Conservation (phyloP, 441 rosid genomes). For the Eutrema salsugineum region DNA sequence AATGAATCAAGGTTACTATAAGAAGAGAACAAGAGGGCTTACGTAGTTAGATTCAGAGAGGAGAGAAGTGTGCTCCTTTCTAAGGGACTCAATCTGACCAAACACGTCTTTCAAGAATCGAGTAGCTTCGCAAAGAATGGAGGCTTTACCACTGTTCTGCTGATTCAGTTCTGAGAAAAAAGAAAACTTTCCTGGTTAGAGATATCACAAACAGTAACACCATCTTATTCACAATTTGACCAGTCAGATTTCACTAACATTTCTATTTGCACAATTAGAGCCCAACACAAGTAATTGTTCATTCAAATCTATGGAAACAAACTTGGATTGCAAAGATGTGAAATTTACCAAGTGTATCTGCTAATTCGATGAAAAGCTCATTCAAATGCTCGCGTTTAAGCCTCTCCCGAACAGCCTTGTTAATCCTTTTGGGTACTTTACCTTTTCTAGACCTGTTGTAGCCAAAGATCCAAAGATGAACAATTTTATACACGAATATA, state of each 20-base stretch:
- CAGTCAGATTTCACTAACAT: neutral
- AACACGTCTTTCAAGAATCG: constrained; percentile 66
- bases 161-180: constrained; percentile 47
- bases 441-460: constrained; percentile 54
- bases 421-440: constrained; percentile 69
- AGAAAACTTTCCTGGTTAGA: constrained; percentile 21
- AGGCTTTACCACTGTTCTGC: constrained; percentile 83
- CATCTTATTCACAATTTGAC: neutral
- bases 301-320: neutral
- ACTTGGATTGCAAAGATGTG: neutral
- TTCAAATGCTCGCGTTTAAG: constrained; percentile 94
- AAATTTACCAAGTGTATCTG: constrained; percentile 64
- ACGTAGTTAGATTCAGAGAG: constrained; percentile 80
- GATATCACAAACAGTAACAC: neutral
- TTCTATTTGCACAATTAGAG: neutral
- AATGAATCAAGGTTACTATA: neutral
- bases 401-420: constrained; percentile 93
- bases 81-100: constrained; percentile 64
- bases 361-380: constrained; percentile 82
- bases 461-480: neutral
- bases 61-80: constrained; percentile 61
- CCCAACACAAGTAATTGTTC: neutral
- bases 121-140: constrained; percentile 65
- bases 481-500: neutral
- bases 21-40: constrained; percentile 21